Conservation (phyloP, 257 asterid genomes). For the Salvia hispanica region DNA sequence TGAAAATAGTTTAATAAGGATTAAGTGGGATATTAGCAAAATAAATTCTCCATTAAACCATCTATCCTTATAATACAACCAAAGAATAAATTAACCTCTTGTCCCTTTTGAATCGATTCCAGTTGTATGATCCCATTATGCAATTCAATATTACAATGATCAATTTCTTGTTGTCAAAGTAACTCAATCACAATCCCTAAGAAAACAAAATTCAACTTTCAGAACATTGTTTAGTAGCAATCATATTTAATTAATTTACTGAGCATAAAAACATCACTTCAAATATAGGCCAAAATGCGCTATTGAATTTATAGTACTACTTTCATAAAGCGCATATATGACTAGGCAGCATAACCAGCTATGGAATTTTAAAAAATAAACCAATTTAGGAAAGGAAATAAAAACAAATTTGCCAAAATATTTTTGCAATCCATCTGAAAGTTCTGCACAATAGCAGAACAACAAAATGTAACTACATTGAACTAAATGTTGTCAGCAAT, state of each 20-base stretch:
- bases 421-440: not conserved
- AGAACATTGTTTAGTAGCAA: not conserved
- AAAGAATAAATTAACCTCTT: conserved; percentile 1
- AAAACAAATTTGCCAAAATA: too few relatives aligned
- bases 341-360: not conserved
- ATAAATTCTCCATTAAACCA: conserved; percentile 20
- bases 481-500: conserved; percentile 39
- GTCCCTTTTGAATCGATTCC: conserved; percentile 29
- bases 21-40: conserved; percentile 20
- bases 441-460: conserved; percentile 21
- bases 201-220: not conserved
- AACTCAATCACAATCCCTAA: not conserved
- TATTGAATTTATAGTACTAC: not conserved
- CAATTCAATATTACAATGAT: conserved; percentile 10
- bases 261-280: not conserved
- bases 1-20: conserved; percentile 1
- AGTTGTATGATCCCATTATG: conserved; percentile 14
- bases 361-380: not conserved
- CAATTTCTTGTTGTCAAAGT: not conserved
- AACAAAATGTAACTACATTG: conserved; percentile 15
- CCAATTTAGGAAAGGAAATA: too few relatives aligned
- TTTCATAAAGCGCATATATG: not conserved
- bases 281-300: not conserved
- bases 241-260: not conserved
- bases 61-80: conserved; percentile 20